Conservation (phyloP, 495 filamentous ascomycete genomes). For the Xylaria grammica region DNA sequence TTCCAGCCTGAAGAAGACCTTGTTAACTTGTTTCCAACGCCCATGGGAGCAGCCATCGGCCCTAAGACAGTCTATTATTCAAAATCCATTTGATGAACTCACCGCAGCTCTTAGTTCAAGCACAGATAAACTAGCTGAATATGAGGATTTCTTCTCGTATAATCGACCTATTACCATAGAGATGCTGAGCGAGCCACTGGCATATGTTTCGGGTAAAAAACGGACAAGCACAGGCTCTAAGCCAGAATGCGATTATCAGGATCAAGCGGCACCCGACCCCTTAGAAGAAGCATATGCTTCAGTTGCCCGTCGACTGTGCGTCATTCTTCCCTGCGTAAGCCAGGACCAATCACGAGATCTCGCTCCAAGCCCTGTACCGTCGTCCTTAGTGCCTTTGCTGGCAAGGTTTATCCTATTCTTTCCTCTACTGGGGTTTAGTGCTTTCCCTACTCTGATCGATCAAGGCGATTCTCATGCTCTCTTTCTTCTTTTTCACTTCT, state of each 20-base stretch:
- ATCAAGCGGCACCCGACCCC: not conserved
- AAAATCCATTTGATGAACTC: conserved; percentile 4
- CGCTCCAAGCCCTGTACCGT: not conserved
- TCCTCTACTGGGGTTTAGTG: not conserved
- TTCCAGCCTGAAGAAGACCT: conserved; percentile 13
- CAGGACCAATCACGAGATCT: not conserved
- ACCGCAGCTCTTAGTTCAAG: not conserved
- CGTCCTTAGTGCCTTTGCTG: not conserved
- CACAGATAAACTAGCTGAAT: not conserved
- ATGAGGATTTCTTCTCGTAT: conserved; percentile 11
- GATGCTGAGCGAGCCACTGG: not conserved
- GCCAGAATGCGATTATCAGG: not conserved
- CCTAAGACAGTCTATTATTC: conserved; percentile 13
- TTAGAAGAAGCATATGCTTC: conserved; percentile 1
- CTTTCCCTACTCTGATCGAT: conserved; percentile 18
- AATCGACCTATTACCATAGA: not conserved
- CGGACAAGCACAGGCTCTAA: not conserved
- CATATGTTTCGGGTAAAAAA: not conserved
- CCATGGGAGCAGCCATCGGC: conserved; percentile 14
- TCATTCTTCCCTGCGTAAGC: conserved; percentile 18
- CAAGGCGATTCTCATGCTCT: conserved; percentile 18
- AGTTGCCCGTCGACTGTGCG: conserved; percentile 19
- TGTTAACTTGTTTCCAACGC: conserved; percentile 17
- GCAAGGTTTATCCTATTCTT: conserved; percentile 2
- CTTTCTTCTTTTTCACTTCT: conserved; percentile 26